Conservation (phyloP, 345 rosid genomes). For the Salix purpurea region DNA sequence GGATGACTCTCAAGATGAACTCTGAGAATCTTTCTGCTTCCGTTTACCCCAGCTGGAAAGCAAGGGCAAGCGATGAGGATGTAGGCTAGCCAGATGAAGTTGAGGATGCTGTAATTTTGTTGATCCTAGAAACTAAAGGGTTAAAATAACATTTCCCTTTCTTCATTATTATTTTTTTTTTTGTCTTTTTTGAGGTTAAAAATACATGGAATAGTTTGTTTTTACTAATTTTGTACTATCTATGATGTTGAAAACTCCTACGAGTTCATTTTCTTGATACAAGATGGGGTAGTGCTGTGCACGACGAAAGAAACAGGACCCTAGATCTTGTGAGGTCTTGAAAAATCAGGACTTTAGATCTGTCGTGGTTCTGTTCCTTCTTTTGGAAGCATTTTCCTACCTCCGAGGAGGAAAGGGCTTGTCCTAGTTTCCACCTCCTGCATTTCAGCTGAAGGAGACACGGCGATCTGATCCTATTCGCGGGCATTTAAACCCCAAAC, state of each 20-base stretch:
- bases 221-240: slow-evolving; percentile 2
- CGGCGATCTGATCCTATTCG: too few species aligned
- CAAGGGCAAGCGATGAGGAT: slow-evolving; percentile 8
- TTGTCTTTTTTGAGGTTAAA: slow-evolving; percentile 13
- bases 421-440: too few species aligned
- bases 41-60: not conserved
- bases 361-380: too few species aligned
- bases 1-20: slow-evolving; percentile 63
- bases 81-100: slow-evolving; percentile 14
- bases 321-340: not conserved
- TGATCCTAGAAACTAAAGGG: slow-evolving; percentile 18
- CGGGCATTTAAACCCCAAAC: not conserved
- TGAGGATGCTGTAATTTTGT: slow-evolving; percentile 31
- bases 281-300: not conserved
- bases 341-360: too few species aligned
- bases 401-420: too few species aligned
- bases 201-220: slow-evolving; percentile 13
- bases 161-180: slow-evolving; percentile 19
- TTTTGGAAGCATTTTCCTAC: too few species aligned
- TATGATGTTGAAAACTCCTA: not conserved
- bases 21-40: slow-evolving; percentile 22
- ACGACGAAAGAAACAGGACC: not conserved
- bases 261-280: not conserved
- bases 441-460: too few species aligned
- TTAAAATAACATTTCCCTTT: slow-evolving; percentile 1